Conservation (phyloP, 352 stramenopile genomes). For the Phytophthora rubi region DNA sequence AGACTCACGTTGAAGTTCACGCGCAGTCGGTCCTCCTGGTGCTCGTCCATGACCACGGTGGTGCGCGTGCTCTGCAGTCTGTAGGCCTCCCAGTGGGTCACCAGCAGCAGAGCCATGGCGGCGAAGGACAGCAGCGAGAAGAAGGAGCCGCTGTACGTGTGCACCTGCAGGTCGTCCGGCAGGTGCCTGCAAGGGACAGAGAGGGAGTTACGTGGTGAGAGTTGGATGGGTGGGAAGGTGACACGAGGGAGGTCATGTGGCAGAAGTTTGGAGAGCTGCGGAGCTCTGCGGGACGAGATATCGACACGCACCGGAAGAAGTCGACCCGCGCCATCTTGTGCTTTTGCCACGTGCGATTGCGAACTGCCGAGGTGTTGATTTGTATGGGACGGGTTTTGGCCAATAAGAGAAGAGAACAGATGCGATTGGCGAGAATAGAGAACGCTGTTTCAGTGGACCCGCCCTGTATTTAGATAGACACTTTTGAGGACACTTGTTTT, state of each 20-base stretch:
- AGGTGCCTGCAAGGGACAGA: slow-evolving; percentile 53
- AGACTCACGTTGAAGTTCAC: slow-evolving; percentile 90
- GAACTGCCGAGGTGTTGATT: neutral
- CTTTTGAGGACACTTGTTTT: neutral
- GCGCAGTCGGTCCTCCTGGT: slow-evolving; percentile 82
- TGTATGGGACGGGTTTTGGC: neutral
- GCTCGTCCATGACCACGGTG: slow-evolving; percentile 71
- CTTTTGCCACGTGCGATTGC: slow-evolving; percentile 34
- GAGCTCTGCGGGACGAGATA: neutral
- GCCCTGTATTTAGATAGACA: neutral
- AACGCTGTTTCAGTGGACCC: neutral
- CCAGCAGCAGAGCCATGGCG: slow-evolving; percentile 58
- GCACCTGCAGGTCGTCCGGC: slow-evolving; percentile 77
- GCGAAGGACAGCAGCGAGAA: slow-evolving; percentile 75
- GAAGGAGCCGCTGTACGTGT: slow-evolving; percentile 59
- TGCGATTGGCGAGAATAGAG: neutral
- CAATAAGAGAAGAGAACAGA: neutral
- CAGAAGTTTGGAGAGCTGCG: neutral
- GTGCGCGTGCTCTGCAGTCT: slow-evolving; percentile 50
- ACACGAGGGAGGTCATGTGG: neutral
- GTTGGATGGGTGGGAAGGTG: slow-evolving; percentile 14
- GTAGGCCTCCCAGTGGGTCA: slow-evolving; percentile 69
- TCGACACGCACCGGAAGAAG: slow-evolving; percentile 64
- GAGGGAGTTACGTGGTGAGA: slow-evolving; percentile 17
- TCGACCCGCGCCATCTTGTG: slow-evolving; percentile 46